phyloP scores from a whole-genome alignment of 2,329 filamentous ascomycete species.

The Coniella lustricola region DNA sequence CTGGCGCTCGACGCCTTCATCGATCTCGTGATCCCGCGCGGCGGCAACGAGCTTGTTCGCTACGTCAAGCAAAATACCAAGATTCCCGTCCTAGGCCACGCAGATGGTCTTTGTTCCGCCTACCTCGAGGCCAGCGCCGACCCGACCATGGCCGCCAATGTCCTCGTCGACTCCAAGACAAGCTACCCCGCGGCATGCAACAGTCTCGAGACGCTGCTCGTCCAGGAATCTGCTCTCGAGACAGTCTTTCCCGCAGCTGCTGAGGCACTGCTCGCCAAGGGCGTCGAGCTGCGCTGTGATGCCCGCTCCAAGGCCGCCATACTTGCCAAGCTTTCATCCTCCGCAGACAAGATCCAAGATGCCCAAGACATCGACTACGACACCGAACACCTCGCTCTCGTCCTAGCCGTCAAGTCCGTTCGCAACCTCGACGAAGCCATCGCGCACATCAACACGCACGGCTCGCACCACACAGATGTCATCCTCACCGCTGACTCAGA shows the following conservation, averaged over 20 bases:
- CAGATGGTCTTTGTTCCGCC: conserved; percentile 83
- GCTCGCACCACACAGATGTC: conserved; percentile 88
- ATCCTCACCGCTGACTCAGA: conserved; percentile 68
- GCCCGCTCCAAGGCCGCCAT: conserved; percentile 58
- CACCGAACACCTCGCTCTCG: conserved; percentile 84
- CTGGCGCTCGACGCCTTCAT: conserved; percentile 80
- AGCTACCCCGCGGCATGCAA: conserved; percentile 96
- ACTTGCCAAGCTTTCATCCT: conserved; percentile 33
- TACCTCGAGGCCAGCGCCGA: conserved; percentile 80
- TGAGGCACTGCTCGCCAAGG: conserved; percentile 64
- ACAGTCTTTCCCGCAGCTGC: conserved; percentile 66
- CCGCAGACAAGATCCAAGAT: conserved; percentile 47
- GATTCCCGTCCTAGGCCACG: conserved; percentile 93
- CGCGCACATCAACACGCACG: conserved; percentile 83
- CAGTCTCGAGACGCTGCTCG: conserved; percentile 82
- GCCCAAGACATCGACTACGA: conserved; percentile 66
- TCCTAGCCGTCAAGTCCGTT: conserved; percentile 77
- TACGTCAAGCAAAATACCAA: conserved; percentile 86
- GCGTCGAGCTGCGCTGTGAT: conserved; percentile 81
- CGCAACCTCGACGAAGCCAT: conserved; percentile 63
- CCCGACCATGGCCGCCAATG: conserved; percentile 59
- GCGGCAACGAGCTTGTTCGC: conserved; percentile 81
- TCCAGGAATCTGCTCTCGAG: conserved; percentile 63
- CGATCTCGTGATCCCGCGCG: conserved; percentile 89
- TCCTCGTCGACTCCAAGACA: conserved; percentile 87